phyloP scores from a whole-genome alignment of 2,329 filamentous ascomycete species.

The Diplodia corticola region DNA sequence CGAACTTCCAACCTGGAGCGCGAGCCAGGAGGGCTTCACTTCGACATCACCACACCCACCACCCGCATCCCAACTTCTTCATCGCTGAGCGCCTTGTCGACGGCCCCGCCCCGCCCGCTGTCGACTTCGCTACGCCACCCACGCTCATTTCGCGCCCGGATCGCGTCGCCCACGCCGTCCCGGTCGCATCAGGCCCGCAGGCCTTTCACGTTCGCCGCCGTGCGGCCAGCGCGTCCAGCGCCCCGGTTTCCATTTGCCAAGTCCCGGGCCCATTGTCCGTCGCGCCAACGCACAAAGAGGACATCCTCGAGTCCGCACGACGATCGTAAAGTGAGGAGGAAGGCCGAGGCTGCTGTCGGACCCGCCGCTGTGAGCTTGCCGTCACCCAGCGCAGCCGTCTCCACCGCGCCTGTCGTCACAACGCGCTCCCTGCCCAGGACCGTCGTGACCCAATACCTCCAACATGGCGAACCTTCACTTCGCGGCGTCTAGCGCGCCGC shows the following conservation, averaged over 20 bases:
- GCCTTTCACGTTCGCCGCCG: constrained; percentile 27
- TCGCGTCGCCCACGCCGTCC: constrained; percentile 19
- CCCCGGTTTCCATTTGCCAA: constrained; percentile 28
- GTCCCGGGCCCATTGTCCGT: constrained; percentile 7
- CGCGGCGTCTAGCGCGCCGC: constrained; percentile 86
- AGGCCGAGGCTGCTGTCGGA: constrained; percentile 10
- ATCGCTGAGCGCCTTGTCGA: constrained; percentile 36
- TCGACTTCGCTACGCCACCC: constrained; percentile 29
- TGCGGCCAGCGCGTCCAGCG: constrained; percentile 35
- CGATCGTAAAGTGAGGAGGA: constrained; percentile 12
- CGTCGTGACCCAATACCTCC: background rate
- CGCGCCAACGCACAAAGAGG: background rate
- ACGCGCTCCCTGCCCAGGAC: background rate
- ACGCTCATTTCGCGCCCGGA: constrained; percentile 17
- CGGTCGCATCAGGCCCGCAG: constrained; percentile 27
- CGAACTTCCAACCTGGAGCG: constrained; percentile 14
- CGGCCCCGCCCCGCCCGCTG: constrained; percentile 31
- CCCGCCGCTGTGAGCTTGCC: constrained; percentile 7
- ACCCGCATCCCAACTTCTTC: constrained; percentile 32
- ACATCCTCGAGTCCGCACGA: background rate
- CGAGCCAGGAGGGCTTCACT: constrained; percentile 13
- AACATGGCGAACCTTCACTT: constrained; percentile 85
- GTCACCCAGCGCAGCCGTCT: constrained; percentile 6
- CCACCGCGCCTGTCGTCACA: constrained; percentile 5
- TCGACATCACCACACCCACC: constrained; percentile 7